phyloP scores from a whole-genome alignment of 495 filamentous ascomycete genomes.

The Aspergillus nanangensis region DNA sequence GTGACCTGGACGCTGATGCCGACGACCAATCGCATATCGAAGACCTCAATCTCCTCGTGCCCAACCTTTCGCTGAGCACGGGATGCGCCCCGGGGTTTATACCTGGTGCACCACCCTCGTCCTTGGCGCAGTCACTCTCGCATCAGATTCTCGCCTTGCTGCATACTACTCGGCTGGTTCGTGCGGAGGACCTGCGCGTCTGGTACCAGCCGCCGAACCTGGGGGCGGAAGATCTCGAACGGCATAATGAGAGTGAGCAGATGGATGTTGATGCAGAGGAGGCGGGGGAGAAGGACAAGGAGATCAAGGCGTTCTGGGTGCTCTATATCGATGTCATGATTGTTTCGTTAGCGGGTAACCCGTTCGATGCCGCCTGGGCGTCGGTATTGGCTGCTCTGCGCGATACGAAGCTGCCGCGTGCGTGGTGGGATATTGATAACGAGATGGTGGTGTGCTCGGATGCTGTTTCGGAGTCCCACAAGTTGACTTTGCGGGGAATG shows the following conservation, averaged over 20 bases:
- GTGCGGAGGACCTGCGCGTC: slow-evolving; percentile 60
- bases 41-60: slow-evolving; percentile 72
- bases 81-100: slow-evolving; percentile 83
- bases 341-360: slow-evolving; percentile 84
- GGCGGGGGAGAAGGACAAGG: slow-evolving; percentile 23
- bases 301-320: slow-evolving; percentile 84
- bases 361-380: slow-evolving; percentile 86
- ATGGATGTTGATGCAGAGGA: slow-evolving; percentile 36
- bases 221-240: slow-evolving; percentile 23
- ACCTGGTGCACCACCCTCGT: slow-evolving; percentile 74
- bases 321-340: slow-evolving; percentile 91
- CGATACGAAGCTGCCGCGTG: slow-evolving; percentile 72
- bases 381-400: slow-evolving; percentile 77
- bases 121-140: slow-evolving; percentile 76
- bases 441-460: slow-evolving; percentile 75
- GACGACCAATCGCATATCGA: slow-evolving; percentile 52
- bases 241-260: slow-evolving; percentile 38
- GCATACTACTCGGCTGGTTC: slow-evolving; percentile 60
- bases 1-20: slow-evolving; percentile 17
- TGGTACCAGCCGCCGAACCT: slow-evolving; percentile 54
- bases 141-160: slow-evolving; percentile 73
- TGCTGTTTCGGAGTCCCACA: slow-evolving; percentile 38
- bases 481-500: slow-evolving; percentile 50
- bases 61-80: slow-evolving; percentile 85
- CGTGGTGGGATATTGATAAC: slow-evolving; percentile 80